Conservation (phyloP, 2,329 filamentous ascomycete genomes). For the Myriosclerotinia curreyana region DNA sequence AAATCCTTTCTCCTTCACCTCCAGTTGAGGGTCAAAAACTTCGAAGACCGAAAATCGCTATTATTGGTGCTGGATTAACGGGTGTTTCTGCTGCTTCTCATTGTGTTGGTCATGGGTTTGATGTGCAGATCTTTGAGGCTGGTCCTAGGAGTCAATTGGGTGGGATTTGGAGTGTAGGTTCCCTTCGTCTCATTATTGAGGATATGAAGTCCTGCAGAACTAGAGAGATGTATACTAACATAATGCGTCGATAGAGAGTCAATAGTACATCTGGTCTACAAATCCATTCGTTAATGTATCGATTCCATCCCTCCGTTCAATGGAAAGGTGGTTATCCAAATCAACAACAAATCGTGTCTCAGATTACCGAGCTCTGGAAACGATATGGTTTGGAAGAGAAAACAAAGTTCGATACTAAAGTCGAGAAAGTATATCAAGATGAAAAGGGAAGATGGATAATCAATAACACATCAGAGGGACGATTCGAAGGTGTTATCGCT, state of each 20-base stretch:
- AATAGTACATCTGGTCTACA: slow-evolving; percentile 81
- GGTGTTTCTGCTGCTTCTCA: slow-evolving; percentile 77
- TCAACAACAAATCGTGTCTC: slow-evolving; percentile 69
- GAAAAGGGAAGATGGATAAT: slow-evolving; percentile 70
- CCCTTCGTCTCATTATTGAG: slow-evolving; percentile 10
- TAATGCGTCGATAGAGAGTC: slow-evolving; percentile 53
- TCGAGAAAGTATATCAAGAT: slow-evolving; percentile 68
- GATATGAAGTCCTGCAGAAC: not conserved
- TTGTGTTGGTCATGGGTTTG: slow-evolving; percentile 81
- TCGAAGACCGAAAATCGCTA: slow-evolving; percentile 62
- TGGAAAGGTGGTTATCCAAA: slow-evolving; percentile 77
- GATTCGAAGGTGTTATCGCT: slow-evolving; percentile 75
- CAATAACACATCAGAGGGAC: slow-evolving; percentile 66
- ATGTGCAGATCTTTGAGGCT: slow-evolving; percentile 75
- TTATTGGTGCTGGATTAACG: slow-evolving; percentile 70
- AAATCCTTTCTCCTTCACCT: slow-evolving; percentile 66
- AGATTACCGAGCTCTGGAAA: slow-evolving; percentile 71
- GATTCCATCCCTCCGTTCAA: slow-evolving; percentile 76
- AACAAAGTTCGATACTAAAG: slow-evolving; percentile 68
- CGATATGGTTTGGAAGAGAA: slow-evolving; percentile 67
- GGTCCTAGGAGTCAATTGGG: slow-evolving; percentile 64
- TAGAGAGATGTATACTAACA: not conserved
- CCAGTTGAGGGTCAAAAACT: slow-evolving; percentile 57
- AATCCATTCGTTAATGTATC: slow-evolving; percentile 83
- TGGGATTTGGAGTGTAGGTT: slow-evolving; percentile 73